phyloP scores from a whole-genome alignment of 2,329 filamentous ascomycete genomes.

The Albifimbria verrucaria region DNA sequence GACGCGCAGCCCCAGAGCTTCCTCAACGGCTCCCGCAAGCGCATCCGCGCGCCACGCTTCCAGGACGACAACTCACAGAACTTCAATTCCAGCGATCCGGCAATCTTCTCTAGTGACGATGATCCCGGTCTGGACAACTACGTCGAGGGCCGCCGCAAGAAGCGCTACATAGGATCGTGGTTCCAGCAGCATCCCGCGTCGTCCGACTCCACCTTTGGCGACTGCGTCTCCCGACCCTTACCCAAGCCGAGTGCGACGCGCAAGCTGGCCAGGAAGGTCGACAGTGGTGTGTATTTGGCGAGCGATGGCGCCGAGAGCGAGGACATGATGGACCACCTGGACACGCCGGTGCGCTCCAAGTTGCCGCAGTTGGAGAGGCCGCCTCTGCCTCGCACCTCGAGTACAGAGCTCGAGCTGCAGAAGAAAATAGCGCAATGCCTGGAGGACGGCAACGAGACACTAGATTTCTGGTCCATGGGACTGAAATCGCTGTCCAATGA shows the following conservation, averaged over 20 bases:
- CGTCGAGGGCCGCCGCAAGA: constrained; percentile 51
- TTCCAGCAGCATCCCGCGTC: constrained; percentile 57
- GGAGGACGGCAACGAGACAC: constrained; percentile 54
- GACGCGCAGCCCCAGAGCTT: constrained; percentile 36
- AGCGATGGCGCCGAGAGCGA: constrained; percentile 53
- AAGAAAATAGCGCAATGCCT: constrained; percentile 48
- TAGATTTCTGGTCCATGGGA: constrained; percentile 59
- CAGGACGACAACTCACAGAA: constrained; percentile 24
- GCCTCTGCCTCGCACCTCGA: constrained; percentile 26
- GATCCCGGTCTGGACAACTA: constrained; percentile 67
- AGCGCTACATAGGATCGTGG: constrained; percentile 67
- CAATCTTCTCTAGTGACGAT: constrained; percentile 70
- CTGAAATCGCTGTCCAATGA: constrained; percentile 53
- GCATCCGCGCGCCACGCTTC: constrained; percentile 26
- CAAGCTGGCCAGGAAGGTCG: constrained; percentile 55
- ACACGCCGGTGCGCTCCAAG: constrained; percentile 27
- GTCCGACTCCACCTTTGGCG: constrained; percentile 44
- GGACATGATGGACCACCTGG: constrained; percentile 30
- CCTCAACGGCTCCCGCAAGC: constrained; percentile 36
- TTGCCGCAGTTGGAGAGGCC: constrained; percentile 35
- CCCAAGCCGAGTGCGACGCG: constrained; percentile 41
- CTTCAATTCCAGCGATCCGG: constrained; percentile 66
- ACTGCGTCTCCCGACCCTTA: constrained; percentile 26
- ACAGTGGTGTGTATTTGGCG: constrained; percentile 68
- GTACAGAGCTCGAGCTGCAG: constrained; percentile 42